A percentile compares a stretch with the other conserved stretches of the same genome.
These are phyloP conservation scores for Osmanthus fragrans DNA, from an alignment of 257 asterid species.

Conservation along the genomic window DNA sequence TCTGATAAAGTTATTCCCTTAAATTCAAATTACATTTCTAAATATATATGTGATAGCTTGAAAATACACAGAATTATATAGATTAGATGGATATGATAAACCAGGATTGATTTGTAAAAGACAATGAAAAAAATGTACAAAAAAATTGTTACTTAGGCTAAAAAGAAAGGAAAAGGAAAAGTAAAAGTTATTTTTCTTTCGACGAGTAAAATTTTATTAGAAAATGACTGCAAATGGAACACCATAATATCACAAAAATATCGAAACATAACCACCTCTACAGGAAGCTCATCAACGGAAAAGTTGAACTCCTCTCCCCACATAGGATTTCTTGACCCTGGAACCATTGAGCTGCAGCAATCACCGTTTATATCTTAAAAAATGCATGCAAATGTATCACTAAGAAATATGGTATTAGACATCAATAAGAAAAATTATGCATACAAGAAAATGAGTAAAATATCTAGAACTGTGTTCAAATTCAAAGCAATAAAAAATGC, in stretches of 20 bases:
- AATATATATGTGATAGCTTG: background rate
- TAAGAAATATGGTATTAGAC: conserved; percentile 4
- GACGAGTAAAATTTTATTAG: background rate
- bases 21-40: background rate
- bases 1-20: background rate
- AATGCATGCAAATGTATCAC: conserved; percentile 16
- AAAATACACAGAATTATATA: background rate
- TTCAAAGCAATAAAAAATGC: conserved; percentile 14
- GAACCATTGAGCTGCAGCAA: conserved; percentile 89
- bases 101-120: conserved; percentile 2
- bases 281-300: conserved; percentile 83
- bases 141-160: background rate
- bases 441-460: background rate
- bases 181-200: background rate
- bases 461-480: background rate
- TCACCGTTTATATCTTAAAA: conserved; percentile 9
- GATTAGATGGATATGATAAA: conserved; percentile 16
- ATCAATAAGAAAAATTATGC: conserved; percentile 1
- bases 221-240: background rate
- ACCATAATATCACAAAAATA: conserved; percentile 11
- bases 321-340: conserved; percentile 95
- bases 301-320: conserved; percentile 98
- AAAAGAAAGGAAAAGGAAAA: background rate
- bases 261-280: conserved; percentile 52
- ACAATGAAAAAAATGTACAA: background rate